These are phyloP conservation scores for Penicilliopsis zonata DNA, from an alignment of 495 filamentous ascomycete species.

Conservation along the genomic window DNA sequence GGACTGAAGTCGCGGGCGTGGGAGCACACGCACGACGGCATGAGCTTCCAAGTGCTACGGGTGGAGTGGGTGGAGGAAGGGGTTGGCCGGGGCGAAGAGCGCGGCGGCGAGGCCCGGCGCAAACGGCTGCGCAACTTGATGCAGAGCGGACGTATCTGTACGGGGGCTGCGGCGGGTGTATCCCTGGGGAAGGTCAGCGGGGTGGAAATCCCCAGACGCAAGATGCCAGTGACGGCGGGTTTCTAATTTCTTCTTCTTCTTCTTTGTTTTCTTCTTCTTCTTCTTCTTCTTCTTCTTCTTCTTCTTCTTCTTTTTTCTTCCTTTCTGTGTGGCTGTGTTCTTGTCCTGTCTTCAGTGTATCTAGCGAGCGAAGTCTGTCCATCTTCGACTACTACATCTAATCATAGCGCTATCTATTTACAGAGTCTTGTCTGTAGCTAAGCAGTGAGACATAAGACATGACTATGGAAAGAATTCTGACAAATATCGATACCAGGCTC, in stretches of 20 bases:
- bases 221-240: constrained; percentile 4
- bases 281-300: constrained; percentile 7
- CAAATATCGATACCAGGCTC: too few relatives aligned
- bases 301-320: too few relatives aligned
- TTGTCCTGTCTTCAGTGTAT: too few relatives aligned
- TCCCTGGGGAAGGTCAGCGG: constrained; percentile 28
- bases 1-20: constrained; percentile 74
- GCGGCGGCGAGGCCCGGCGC: constrained; percentile 48
- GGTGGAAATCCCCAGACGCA: constrained; percentile 21
- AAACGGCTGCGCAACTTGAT: constrained; percentile 41
- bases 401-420: too few relatives aligned
- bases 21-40: constrained; percentile 59
- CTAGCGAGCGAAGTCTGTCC: too few relatives aligned
- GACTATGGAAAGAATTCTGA: too few relatives aligned
- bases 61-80: constrained; percentile 74
- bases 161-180: constrained; percentile 28
- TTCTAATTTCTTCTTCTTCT: too few relatives aligned
- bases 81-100: constrained; percentile 51
- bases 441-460: too few relatives aligned
- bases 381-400: too few relatives aligned
- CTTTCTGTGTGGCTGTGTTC: too few relatives aligned
- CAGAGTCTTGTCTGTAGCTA: too few relatives aligned
- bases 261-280: constrained; percentile 3
- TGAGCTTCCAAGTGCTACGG: constrained; percentile 73
- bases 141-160: constrained; percentile 36